A percentile compares a stretch with the other conserved stretches of the same genome.
Conservation (phyloP, 1,284 basidiomycete species). For the Porogramme epimiltina region DNA sequence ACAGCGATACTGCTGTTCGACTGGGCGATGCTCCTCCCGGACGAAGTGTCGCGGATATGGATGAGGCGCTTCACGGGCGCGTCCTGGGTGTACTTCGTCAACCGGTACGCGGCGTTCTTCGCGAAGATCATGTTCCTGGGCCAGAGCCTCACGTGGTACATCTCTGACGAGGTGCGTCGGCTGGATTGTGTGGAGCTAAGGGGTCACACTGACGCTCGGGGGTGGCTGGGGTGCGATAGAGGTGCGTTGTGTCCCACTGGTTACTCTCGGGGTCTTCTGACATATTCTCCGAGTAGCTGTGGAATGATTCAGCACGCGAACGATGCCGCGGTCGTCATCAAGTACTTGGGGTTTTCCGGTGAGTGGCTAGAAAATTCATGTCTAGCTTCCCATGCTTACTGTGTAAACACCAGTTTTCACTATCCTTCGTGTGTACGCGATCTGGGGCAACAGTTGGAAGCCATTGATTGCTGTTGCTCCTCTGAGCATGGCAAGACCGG, state of each 20-base stretch:
- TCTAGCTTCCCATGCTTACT: background rate
- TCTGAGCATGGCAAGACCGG: constrained; percentile 6
- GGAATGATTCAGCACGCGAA: constrained; percentile 1
- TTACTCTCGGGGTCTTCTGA: too few species aligned
- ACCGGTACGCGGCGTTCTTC: constrained; percentile 10
- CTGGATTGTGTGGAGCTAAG: too few species aligned
- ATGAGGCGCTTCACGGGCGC: constrained; percentile 9
- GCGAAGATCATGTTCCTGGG: constrained; percentile 6
- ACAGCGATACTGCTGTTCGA: constrained; percentile 13
- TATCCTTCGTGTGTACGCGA: constrained; percentile 6
- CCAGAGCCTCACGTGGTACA: background rate
- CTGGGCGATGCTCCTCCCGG: constrained; percentile 6
- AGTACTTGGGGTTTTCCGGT: constrained; percentile 6
- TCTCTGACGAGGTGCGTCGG: background rate
- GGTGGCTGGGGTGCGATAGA: too few species aligned
- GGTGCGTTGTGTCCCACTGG: too few species aligned
- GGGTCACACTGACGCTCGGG: background rate
- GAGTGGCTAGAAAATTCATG: background rate
- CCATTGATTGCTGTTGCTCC: constrained; percentile 9
- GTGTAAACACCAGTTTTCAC: constrained; percentile 7
- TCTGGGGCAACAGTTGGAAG: constrained; percentile 15
- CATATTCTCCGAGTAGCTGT: constrained; percentile 2
- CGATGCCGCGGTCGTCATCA: constrained; percentile 5
- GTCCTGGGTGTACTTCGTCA: constrained; percentile 11
- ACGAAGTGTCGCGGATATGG: constrained; percentile 13